Evolutionary conservation across 352 stramenopile genomes (phyloP).

Genomic region (Phytophthora megakarya): DNA sequence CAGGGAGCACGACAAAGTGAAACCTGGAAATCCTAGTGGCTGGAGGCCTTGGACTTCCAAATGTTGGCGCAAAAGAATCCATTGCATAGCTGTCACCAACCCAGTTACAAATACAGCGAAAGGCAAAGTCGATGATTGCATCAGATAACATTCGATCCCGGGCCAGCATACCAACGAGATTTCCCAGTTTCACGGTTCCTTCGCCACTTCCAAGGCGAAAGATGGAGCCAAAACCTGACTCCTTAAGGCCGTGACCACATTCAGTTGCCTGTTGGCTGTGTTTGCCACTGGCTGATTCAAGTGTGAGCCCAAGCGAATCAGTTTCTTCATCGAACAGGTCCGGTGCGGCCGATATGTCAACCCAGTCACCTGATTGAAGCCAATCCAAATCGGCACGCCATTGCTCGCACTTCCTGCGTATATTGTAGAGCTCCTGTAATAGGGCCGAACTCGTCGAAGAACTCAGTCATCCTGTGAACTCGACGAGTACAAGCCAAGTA

Average conservation of each 20-base stretch:
- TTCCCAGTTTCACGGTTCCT: too few relatives aligned
- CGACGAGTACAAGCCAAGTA: too few relatives aligned
- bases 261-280: not conserved
- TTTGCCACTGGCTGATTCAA: not conserved
- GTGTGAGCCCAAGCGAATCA: not conserved
- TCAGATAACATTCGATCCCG: conserved; percentile 4
- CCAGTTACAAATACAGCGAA: not conserved
- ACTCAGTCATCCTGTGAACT: too few relatives aligned
- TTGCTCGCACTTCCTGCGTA: not conserved
- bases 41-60: not conserved
- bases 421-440: conserved; percentile 7
- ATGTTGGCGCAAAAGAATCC: not conserved
- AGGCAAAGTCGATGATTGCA: not conserved
- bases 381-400: not conserved
- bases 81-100: not conserved
- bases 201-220: too few relatives aligned
- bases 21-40: not conserved
- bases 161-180: not conserved
- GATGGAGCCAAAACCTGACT: not conserved
- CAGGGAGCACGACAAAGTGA: not conserved
- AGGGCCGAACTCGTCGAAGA: too few relatives aligned
- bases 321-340: conserved; percentile 9
- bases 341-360: not conserved
- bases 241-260: not conserved
- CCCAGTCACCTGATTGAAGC: conserved; percentile 1